Conservation (phyloP, 768 basidiomycete genomes). For the Gelatoporia subvermispora region DNA sequence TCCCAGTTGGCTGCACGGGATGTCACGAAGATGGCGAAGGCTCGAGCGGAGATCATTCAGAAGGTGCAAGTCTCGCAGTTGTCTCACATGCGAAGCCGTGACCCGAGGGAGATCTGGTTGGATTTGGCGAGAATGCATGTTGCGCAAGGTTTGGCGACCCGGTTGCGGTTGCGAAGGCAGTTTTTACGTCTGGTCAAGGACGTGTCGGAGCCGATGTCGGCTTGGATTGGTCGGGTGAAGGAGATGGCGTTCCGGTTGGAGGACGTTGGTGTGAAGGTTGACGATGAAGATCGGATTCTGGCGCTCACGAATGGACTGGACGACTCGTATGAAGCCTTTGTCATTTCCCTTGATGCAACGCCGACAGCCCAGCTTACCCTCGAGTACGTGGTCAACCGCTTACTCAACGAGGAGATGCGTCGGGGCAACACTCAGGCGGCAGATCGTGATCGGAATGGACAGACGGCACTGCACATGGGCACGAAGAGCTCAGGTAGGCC, state of each 20-base stretch:
- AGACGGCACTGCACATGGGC: no score
- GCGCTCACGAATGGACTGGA: constrained; percentile 22
- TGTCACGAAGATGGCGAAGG: constrained; percentile 7
- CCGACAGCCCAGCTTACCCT: constrained; percentile 21
- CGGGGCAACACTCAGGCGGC: no score
- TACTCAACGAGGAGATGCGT: constrained; percentile 29
- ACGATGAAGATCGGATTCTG: constrained; percentile 26
- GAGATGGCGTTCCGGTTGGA: constrained; percentile 14
- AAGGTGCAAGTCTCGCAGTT: constrained; percentile 21
- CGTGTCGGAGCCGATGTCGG: constrained; percentile 15
- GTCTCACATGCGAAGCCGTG: constrained; percentile 11
- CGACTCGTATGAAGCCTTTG: constrained; percentile 21
- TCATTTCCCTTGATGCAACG: constrained; percentile 27
- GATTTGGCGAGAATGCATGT: constrained; percentile 21
- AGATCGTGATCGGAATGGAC: no score
- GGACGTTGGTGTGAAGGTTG: constrained; percentile 14
- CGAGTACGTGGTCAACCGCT: constrained; percentile 21
- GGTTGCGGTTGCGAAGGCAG: constrained; percentile 13
- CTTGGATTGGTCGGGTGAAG: constrained; percentile 23
- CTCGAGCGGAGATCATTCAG: constrained; percentile 10
- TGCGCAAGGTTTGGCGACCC: constrained; percentile 24
- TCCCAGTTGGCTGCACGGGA: background rate
- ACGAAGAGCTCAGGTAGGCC: no score
- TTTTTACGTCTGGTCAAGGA: constrained; percentile 20
- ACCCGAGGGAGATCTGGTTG: constrained; percentile 21